Evolutionary conservation across 805 yeast genomes (phyloP).

Genomic region (Suhomyces sp.): DNA sequence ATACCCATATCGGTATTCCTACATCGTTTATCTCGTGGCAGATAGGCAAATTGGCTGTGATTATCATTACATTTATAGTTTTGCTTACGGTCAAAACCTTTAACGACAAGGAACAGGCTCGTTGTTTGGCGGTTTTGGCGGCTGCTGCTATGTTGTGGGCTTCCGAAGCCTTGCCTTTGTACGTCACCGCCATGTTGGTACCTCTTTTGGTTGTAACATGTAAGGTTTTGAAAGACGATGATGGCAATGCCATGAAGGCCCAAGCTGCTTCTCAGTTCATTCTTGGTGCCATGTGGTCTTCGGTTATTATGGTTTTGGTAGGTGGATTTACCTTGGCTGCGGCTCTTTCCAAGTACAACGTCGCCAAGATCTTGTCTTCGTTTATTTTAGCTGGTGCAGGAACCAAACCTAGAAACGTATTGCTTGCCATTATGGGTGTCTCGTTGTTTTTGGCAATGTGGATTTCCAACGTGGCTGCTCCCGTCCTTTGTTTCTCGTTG

Average conservation of each 20-base stretch:
- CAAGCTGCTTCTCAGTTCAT: conserved; percentile 75
- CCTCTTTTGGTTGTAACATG: conserved; percentile 48
- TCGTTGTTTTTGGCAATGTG: conserved; percentile 88
- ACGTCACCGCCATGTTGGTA: conserved; percentile 47
- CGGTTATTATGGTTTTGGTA: conserved; percentile 81
- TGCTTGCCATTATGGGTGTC: conserved; percentile 80
- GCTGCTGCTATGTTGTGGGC: conserved; percentile 55
- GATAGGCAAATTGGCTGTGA: conserved; percentile 46
- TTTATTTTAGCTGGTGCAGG: conserved; percentile 80
- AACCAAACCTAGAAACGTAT: conserved; percentile 72
- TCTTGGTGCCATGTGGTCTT: conserved; percentile 89
- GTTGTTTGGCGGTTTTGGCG: conserved; percentile 67
- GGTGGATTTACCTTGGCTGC: conserved; percentile 97
- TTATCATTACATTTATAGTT: conserved; percentile 51
- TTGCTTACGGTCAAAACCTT: conserved; percentile 57
- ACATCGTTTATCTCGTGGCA: conserved; percentile 46
- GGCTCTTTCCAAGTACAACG: conserved; percentile 84
- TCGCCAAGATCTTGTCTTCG: conserved; percentile 84
- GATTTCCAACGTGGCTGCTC: conserved; percentile 97
- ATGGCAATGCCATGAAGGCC: conserved; percentile 52
- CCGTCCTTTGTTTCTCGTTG: conserved; percentile 86
- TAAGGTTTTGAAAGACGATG: conserved; percentile 47
- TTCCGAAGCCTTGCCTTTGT: conserved; percentile 49
- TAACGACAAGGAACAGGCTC: conserved; percentile 60
- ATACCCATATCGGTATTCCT: conserved; percentile 37